Evolutionary conservation across 2,329 filamentous ascomycete genomes (phyloP), one percentile per base, ranked within the genome.

Genomic region (Penicillium sp.): DNA sequence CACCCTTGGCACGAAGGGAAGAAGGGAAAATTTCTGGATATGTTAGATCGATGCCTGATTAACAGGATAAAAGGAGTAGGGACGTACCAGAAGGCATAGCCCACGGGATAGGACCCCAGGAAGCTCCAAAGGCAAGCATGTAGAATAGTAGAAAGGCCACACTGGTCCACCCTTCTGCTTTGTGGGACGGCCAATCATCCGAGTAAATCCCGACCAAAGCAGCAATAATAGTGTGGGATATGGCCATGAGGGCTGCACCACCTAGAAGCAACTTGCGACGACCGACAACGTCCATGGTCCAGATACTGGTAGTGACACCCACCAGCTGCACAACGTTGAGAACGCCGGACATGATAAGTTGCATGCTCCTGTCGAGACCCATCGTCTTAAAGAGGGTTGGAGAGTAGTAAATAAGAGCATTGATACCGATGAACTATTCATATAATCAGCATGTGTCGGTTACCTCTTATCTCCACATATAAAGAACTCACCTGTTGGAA

Each of bases 11-110:
- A 7, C 85, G 77, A 0, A 83, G 72, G 0, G 77, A 79, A 1
- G 79, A 80, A 0, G 84, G 83, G 41, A 88, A 88, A n/a, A 90
- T 84, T 57, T 90, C 83, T 31, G 79, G 76, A 0, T 72, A 69
- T n/a, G 12, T 29, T 67, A 60, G 59, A 42, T 47, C 15, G n/a
- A 46, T 53, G 29, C 9, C 9, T 37, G 3, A 25, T 40, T 5
- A 13, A 27, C 7, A 21, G 3, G 5, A n/a, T n/a, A 23, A 35
- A 25, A 23, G 25, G n/a, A 29, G 18, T 1, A 18, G n/a, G 9
- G 9, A 58, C 59, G 25, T 59, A 70, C 68, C 69, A 6, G 68
- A 65, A 29, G 79, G 76, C 52, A 78, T 69, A 1, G 71, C 72
- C 75, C 73, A 75, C 5, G 70, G 75, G 0, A 82, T 75, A 3